phyloP scores from a whole-genome alignment of 306 rosid genomes.

The Acacia melanoxylon region DNA sequence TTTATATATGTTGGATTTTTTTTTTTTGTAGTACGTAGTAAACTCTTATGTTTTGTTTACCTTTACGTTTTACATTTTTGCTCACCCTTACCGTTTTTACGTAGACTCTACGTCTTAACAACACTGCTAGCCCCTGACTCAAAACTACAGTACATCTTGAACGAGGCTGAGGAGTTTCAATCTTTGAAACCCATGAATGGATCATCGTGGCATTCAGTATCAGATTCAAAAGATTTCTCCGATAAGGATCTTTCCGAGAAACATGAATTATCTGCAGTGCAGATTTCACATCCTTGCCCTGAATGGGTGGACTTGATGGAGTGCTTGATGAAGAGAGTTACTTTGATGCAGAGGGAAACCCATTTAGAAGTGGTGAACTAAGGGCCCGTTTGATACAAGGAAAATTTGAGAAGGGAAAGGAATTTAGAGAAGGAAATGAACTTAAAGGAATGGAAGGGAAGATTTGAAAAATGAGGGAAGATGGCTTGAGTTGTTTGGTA shows the following conservation, averaged over 20 bases:
- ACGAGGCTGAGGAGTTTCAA: slow-evolving; percentile 32
- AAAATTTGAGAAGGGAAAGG: no score
- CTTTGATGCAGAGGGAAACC: slow-evolving; percentile 44
- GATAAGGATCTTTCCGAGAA: neutral
- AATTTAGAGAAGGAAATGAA: no score
- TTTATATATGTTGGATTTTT: no score
- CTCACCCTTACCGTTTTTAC: no score
- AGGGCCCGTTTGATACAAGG: no score
- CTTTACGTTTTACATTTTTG: no score
- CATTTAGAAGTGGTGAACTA: slow-evolving; percentile 39
- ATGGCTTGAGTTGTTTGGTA: no score
- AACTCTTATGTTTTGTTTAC: no score
- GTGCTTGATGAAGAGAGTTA: slow-evolving; percentile 51
- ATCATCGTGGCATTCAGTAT: neutral
- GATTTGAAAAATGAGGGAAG: no score
- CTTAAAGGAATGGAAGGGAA: no score
- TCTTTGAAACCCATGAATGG: neutral
- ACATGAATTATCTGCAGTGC: slow-evolving; percentile 33
- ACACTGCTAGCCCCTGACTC: slow-evolving; percentile 33
- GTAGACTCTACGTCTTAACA: no score
- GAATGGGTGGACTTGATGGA: slow-evolving; percentile 76
- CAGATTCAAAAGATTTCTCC: neutral
- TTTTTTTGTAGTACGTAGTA: no score
- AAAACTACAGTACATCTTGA: slow-evolving; percentile 35
- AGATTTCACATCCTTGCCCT: slow-evolving; percentile 75